Conservation (phyloP, 441 rosid species). For the Gossypium schwendimanii region DNA sequence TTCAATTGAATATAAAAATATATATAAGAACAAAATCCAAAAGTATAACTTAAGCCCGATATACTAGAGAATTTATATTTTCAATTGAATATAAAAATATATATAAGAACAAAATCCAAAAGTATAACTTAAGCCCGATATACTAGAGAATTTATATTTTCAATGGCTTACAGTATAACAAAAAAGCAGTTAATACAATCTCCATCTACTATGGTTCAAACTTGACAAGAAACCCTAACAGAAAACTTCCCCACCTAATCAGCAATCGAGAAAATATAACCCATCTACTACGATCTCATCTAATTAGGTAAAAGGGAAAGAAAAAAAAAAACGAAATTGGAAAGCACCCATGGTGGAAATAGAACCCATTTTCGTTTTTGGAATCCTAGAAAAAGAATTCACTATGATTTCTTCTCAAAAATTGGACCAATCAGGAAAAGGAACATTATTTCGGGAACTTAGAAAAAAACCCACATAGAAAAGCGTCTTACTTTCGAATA, state of each 20-base stretch:
- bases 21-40: neutral
- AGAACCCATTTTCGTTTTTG: slow-evolving; percentile 3
- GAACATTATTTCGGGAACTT: neutral
- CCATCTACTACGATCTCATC: neutral
- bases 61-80: neutral
- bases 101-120: neutral
- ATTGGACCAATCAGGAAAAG: neutral
- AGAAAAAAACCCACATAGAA: neutral
- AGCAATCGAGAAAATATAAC: too few species aligned
- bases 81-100: neutral
- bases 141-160: neutral
- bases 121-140: neutral
- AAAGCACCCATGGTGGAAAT: neutral
- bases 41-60: neutral
- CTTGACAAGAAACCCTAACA: neutral
- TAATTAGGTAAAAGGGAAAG: neutral
- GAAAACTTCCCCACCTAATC: neutral
- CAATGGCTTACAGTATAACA: neutral
- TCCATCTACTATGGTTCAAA: neutral
- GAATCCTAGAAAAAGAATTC: neutral
- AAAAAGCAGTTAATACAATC: neutral
- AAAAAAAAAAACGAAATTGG: neutral
- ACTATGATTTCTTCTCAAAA: neutral
- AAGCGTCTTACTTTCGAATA: neutral
- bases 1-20: slow-evolving; percentile 12